Percentiles rank a stretch among this genome's conserved stretches.
Evolutionary conservation across 106 monocot species (phyloP).

Genomic region (Cymbidium sinense): DNA sequence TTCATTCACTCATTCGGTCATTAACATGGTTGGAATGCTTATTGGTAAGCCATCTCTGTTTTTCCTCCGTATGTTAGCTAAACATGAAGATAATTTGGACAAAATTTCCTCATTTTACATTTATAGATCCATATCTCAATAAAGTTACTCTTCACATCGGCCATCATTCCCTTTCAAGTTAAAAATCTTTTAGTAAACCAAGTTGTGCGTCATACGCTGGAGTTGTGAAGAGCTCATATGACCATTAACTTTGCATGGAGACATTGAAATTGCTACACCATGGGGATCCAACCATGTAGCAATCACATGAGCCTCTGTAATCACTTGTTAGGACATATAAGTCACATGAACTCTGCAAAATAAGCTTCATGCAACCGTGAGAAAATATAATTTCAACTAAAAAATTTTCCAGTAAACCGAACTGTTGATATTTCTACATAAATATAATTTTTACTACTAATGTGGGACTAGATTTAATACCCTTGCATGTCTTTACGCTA

Average conservation of each 20-base stretch:
- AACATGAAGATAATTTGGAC: no score
- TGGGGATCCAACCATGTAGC: neutral
- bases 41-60: constrained; percentile 41
- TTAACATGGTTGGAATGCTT: constrained; percentile 88
- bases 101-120: neutral
- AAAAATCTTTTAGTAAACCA: no score
- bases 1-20: constrained; percentile 69
- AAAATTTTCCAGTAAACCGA: neutral
- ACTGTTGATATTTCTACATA: neutral
- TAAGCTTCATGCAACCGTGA: neutral
- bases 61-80: neutral
- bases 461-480: neutral
- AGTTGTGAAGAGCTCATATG: neutral
- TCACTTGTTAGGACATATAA: neutral
- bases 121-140: neutral
- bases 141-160: no score
- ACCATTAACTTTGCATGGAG: neutral
- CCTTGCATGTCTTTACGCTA: no score
- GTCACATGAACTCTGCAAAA: neutral
- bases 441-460: neutral
- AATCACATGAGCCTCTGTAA: neutral
- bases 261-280: neutral
- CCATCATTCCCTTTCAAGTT: no score
- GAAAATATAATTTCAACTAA: neutral
- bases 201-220: neutral